phyloP scores from a whole-genome alignment of 23 red algal genomes.

The Gracilaria domingensis region DNA sequence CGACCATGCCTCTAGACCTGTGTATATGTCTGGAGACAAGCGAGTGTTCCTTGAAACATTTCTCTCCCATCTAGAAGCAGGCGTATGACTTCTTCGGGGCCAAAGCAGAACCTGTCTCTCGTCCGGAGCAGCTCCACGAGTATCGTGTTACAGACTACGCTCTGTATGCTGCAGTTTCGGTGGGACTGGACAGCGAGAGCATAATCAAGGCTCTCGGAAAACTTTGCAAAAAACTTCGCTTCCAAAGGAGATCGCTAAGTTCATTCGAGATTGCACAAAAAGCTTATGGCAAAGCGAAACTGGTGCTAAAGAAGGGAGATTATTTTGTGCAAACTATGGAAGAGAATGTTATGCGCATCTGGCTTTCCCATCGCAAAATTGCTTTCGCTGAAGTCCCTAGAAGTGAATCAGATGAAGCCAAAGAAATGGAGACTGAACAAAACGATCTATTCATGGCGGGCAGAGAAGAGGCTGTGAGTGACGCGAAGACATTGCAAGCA shows the following conservation, averaged over 20 bases:
- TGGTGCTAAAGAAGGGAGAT: constrained; percentile 87
- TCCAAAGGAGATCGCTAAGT: constrained; percentile 69
- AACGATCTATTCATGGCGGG: constrained; percentile 58
- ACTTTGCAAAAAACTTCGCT: constrained; percentile 94
- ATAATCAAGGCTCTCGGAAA: constrained; percentile 85
- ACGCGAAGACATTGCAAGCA: constrained; percentile 60
- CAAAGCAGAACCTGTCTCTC: constrained; percentile 87
- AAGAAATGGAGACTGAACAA: constrained; percentile 65
- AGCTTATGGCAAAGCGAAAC: constrained; percentile 98
- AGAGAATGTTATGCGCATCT: constrained; percentile 70
- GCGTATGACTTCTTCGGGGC: constrained; percentile 98
- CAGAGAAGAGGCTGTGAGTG: constrained; percentile 69
- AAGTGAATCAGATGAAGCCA: constrained; percentile 36
- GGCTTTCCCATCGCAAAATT: constrained; percentile 77
- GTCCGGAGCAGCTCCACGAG: constrained; percentile 95
- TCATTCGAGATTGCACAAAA: constrained; percentile 88
- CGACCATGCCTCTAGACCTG: constrained; percentile 88
- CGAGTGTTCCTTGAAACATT: constrained; percentile 98
- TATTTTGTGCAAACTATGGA: constrained; percentile 89
- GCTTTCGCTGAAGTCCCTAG: constrained; percentile 59
- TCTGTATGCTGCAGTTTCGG: constrained; percentile 92
- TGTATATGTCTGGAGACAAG: constrained; percentile 90
- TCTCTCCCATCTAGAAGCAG: constrained; percentile 96
- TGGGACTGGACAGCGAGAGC: constrained; percentile 91
- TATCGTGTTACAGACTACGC: constrained; percentile 91